phyloP scores from a whole-genome alignment of 257 asterid genomes.

The Solanum pennellii region DNA sequence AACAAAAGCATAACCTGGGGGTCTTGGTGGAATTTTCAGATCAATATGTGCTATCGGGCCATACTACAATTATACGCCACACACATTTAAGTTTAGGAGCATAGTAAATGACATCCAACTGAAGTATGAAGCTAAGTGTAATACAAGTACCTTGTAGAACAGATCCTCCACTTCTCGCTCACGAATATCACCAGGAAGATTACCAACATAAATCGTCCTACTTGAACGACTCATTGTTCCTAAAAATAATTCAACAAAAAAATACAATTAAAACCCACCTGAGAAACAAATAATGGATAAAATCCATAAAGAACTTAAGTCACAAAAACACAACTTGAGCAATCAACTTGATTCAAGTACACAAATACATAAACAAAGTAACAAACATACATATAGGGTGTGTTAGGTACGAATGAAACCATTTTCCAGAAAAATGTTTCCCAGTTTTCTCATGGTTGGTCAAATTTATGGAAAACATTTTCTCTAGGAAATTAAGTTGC shows the following conservation, averaged over 20 bases:
- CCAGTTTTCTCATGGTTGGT: not conserved
- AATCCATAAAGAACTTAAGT: not conserved
- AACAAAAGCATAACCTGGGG: slow-evolving; percentile 98
- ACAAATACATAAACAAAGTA: not conserved
- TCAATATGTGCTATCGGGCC: slow-evolving; percentile 89
- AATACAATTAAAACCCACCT: not conserved
- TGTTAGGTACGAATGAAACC: not conserved
- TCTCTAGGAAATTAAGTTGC: not conserved
- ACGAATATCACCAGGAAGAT: slow-evolving; percentile 96
- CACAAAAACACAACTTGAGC: not conserved
- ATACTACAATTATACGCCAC: slow-evolving; percentile 40
- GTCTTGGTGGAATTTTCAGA: slow-evolving; percentile 89
- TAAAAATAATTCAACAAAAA: not conserved
- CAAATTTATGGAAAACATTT: not conserved
- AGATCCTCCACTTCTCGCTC: slow-evolving; percentile 96
- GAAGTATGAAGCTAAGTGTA: not conserved
- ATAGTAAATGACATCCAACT: not conserved
- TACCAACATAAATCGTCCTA: slow-evolving; percentile 92
- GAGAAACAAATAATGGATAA: not conserved
- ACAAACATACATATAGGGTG: not conserved
- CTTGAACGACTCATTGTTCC: slow-evolving; percentile 91
- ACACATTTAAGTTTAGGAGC: not conserved
- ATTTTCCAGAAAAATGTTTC: not conserved
- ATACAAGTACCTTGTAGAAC: slow-evolving; percentile 63
- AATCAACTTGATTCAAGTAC: not conserved